Percentiles rank a stretch among this genome's conserved stretches.
These are phyloP conservation scores for Colletotrichum brevisporum DNA, from an alignment of 2,329 filamentous ascomycete genomes.

Conservation along the genomic window DNA sequence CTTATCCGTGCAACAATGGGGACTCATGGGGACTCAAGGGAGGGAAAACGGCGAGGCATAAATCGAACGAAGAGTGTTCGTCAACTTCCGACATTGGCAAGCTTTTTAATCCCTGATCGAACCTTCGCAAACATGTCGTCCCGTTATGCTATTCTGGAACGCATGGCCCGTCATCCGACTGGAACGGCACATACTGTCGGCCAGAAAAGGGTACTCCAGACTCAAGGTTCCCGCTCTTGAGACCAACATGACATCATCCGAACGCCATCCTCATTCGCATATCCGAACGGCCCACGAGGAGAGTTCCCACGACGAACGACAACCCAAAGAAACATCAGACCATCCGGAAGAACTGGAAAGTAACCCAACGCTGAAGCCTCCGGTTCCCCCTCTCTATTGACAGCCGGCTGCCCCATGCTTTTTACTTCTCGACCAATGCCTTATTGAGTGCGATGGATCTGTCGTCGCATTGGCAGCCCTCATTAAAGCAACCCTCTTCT, in stretches of 20 bases:
- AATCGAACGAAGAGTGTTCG: neutral
- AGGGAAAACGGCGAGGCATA: conserved; percentile 13
- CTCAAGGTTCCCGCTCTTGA: conserved; percentile 20
- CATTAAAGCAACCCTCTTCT: conserved; percentile 3
- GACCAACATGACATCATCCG: conserved; percentile 40
- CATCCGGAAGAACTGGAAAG: conserved; percentile 7
- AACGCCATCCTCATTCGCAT: conserved; percentile 22
- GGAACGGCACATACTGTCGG: neutral
- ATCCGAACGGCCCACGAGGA: no score
- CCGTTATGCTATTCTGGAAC: neutral
- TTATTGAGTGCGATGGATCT: neutral
- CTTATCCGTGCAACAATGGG: conserved; percentile 3
- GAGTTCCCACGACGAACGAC: neutral
- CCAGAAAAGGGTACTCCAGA: neutral
- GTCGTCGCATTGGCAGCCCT: conserved; percentile 8
- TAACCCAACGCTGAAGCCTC: conserved; percentile 1
- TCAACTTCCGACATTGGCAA: conserved; percentile 29
- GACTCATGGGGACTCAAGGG: no score
- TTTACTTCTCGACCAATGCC: conserved; percentile 11
- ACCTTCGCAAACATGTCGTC: no score
- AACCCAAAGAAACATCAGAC: conserved; percentile 16
- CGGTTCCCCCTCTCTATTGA: neutral
- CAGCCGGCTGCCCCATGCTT: neutral
- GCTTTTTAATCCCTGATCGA: conserved; percentile 10
- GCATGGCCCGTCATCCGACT: conserved; percentile 12